These are phyloP conservation scores for Beauveria varroae DNA, from an alignment of 2,329 filamentous ascomycete genomes.

Conservation along the genomic window DNA sequence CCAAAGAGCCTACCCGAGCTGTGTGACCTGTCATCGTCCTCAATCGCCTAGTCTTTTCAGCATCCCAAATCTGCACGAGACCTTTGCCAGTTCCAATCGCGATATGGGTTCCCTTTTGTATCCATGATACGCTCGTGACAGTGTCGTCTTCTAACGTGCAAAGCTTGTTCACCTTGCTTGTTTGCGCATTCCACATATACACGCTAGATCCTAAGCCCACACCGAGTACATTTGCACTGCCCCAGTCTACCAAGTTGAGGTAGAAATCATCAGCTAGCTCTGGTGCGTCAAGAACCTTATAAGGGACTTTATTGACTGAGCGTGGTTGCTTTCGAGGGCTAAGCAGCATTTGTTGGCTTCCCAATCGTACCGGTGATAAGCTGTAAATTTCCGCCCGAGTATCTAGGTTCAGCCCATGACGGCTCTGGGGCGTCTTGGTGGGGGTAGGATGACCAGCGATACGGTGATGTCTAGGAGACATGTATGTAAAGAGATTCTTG, in stretches of 20 bases:
- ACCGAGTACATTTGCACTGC: constrained; percentile 85
- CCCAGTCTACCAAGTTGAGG: constrained; percentile 95
- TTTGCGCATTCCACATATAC: constrained; percentile 96
- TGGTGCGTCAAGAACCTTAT: constrained; percentile 94
- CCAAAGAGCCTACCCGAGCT: constrained; percentile 82
- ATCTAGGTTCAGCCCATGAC: constrained; percentile 83
- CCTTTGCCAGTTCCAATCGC: constrained; percentile 94
- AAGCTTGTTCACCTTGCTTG: constrained; percentile 84
- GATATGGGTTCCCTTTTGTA: constrained; percentile 92
- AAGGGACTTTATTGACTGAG: constrained; percentile 91
- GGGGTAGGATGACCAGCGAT: constrained; percentile 80
- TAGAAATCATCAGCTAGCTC: constrained; percentile 98
- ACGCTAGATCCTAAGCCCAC: constrained; percentile 90
- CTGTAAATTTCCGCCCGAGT: constrained; percentile 91
- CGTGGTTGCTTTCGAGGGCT: constrained; percentile 83
- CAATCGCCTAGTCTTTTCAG: constrained; percentile 73
- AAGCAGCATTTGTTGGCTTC: constrained; percentile 87
- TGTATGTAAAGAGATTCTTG: constrained; percentile 93
- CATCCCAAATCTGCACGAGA: constrained; percentile 96
- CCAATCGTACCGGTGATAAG: constrained; percentile 84
- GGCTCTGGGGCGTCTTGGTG: constrained; percentile 79
- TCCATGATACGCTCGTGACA: constrained; percentile 97
- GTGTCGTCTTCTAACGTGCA: constrained; percentile 89
- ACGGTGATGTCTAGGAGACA: constrained; percentile 65
- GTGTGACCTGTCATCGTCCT: constrained; percentile 97